Base-by-base conservation (phyloP, 495 filamentous ascomycete species). In the Aspergillus nidulans region DNA sequence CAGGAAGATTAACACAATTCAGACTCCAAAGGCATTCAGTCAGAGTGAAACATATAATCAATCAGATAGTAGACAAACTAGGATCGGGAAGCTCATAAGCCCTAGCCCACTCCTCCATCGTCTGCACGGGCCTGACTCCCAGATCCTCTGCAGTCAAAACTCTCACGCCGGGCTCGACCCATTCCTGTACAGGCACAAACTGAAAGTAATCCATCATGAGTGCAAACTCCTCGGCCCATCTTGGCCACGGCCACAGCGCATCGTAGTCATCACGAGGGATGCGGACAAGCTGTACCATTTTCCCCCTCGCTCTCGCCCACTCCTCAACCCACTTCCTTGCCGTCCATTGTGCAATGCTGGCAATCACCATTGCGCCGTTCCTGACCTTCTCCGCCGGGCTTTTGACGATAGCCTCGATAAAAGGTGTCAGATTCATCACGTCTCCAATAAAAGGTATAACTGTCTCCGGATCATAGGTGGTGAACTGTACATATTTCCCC, bases 361-460 rank as follows among this genome's bases (percentile, higher is more conserved):
- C 71, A 5, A 68, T 36, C 3, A 78, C 75, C 28, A 66, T 52
- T 10, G 53, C 62, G 1, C 63, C 67, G 3, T 25, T 40, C 18
- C 15, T 34, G 10, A 34, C 30, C 15, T 34, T 30, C 5, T 69
- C 70, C 2, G 59, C 60, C 0, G 70, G 71, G 55, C 76, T 64
- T 9, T 53, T 52, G 0, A 79, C 52, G 30, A 77, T 71, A 9
- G 73, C 64, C 15, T 55, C 41, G 2, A 70, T 67, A 47, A 75
- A 76, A 15, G 62, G 40, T 0, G 68, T 69, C 15, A 74, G 32
- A 46, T 80, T 81, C 1, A 12, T 47, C n/a, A 63, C 61, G 46
- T 77, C 71, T 4, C 77, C 77, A 18, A 77, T 65, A 5, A 65
- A 59, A 2, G 43, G 16, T 15, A 80, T 62, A 4, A 61, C 68